These are phyloP conservation scores for Tetrahymena borealis DNA, from an alignment of 73 alveolate genomes.

Conservation along the genomic window DNA sequence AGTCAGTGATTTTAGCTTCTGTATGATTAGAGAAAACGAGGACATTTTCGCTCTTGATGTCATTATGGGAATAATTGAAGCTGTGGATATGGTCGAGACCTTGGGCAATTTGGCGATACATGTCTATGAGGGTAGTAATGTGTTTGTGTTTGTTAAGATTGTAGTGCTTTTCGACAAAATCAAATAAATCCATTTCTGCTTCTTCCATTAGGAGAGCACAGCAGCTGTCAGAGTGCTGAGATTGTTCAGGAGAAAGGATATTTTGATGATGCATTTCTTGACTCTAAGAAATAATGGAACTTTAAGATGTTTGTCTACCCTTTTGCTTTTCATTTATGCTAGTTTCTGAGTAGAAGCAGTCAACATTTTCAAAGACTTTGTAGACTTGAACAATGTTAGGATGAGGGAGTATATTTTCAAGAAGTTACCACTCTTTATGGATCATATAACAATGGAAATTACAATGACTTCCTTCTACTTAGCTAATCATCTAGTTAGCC, in stretches of 20 bases:
- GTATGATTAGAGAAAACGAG: background rate
- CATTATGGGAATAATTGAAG: background rate
- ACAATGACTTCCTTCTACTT: background rate
- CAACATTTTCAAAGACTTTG: background rate
- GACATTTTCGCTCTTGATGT: background rate
- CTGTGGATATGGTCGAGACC: slow-evolving; percentile 1
- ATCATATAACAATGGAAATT: background rate
- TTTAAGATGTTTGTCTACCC: background rate
- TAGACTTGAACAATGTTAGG: background rate
- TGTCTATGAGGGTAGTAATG: background rate
- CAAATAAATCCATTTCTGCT: background rate
- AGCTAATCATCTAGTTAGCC: background rate
- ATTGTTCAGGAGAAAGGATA: background rate
- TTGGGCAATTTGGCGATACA: background rate
- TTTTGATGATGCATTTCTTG: background rate
- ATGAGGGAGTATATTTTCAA: background rate
- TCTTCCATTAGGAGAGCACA: background rate
- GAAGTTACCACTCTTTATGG: slow-evolving; percentile 2
- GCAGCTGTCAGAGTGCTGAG: background rate
- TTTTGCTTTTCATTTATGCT: background rate
- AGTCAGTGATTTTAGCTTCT: background rate
- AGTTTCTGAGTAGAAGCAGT: background rate
- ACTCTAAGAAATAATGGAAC: background rate
- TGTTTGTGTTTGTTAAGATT: background rate
- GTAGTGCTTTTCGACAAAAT: background rate